Percentiles rank a stretch among this genome's conserved stretches.
Evolutionary conservation across 805 yeast genomes (phyloP).

Genomic region (Henningerozyma blattae): DNA sequence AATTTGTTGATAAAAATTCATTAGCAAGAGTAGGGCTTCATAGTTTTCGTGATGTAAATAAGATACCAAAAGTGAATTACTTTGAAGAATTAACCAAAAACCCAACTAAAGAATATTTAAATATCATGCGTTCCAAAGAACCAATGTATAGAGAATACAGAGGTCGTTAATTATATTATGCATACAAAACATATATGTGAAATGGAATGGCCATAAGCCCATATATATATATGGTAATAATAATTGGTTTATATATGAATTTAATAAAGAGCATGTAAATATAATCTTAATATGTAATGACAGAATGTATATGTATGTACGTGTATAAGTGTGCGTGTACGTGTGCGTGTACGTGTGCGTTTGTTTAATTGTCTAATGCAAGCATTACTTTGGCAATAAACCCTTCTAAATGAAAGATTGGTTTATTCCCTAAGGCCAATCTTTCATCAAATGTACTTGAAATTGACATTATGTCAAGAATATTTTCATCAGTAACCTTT

Average conservation of each 20-base stretch:
- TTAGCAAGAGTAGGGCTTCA: conserved; percentile 63
- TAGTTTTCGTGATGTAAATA: conserved; percentile 30
- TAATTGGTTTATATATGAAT: too few relatives aligned
- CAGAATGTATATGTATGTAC: too few relatives aligned
- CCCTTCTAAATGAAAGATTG: conserved; percentile 91
- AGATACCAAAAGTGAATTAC: conserved; percentile 35
- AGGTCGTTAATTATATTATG: too few relatives aligned
- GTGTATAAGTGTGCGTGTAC: conserved; percentile 5
- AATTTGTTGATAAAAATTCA: conserved; percentile 56
- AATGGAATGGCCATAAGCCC: too few relatives aligned
- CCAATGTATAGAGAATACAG: conserved; percentile 47
- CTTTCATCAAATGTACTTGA: conserved; percentile 76
- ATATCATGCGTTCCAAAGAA: conserved; percentile 37
- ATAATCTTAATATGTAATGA: too few relatives aligned
- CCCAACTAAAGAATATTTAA: conserved; percentile 57
- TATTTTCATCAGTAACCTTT: conserved; percentile 7
- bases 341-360: too few relatives aligned
- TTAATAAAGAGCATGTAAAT: too few relatives aligned
- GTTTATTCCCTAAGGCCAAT: conserved; percentile 72
- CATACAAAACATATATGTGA: too few relatives aligned
- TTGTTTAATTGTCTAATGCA: conserved; percentile 35
- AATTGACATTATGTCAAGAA: conserved; percentile 35
- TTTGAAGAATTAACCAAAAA: conserved; percentile 39
- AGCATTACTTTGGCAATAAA: conserved; percentile 85
- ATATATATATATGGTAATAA: too few relatives aligned